These are phyloP conservation scores for Neonothopanus nambi DNA, from an alignment of 1,284 basidiomycete species.

Conservation along the genomic window DNA sequence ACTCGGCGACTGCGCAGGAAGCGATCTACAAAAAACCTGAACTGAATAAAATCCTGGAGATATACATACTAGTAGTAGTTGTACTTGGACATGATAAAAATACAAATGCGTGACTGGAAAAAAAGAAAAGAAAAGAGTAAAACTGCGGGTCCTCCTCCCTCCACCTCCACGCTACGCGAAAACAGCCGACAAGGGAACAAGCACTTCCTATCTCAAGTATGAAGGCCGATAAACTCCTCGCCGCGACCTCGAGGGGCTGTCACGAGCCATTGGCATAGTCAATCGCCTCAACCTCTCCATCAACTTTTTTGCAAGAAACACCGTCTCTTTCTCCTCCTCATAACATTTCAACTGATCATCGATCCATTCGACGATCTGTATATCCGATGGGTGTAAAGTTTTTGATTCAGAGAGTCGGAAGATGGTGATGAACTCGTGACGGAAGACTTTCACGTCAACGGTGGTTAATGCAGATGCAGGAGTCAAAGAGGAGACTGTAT, in stretches of 20 bases:
- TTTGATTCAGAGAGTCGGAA: constrained; percentile 51
- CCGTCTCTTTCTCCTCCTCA: constrained; percentile 62
- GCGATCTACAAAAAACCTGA: too few species aligned
- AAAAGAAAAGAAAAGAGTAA: too few species aligned
- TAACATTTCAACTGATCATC: constrained; percentile 50
- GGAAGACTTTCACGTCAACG: constrained; percentile 50
- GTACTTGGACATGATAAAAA: constrained; percentile 6
- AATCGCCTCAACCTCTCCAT: constrained; percentile 52
- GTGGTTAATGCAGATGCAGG: constrained; percentile 36
- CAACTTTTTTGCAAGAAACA: constrained; percentile 60
- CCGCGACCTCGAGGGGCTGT: background rate
- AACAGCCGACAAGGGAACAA: too few species aligned
- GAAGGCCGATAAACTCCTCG: constrained; percentile 1
- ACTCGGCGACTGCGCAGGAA: too few species aligned
- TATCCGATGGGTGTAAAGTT: constrained; percentile 49
- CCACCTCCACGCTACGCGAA: too few species aligned
- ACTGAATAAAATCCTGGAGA: too few species aligned
- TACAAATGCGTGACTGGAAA: background rate
- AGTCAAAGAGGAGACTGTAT: constrained; percentile 16
- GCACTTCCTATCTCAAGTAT: constrained; percentile 1
- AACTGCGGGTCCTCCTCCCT: background rate
- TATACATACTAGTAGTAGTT: background rate
- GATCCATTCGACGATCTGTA: constrained; percentile 56
- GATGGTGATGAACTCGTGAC: constrained; percentile 60
- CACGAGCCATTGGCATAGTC: constrained; percentile 18